A percentile compares a stretch with the other conserved stretches of the same genome.
Evolutionary conservation across 148 eudicot species (phyloP).

Genomic region (Persicaria tinctoria): DNA sequence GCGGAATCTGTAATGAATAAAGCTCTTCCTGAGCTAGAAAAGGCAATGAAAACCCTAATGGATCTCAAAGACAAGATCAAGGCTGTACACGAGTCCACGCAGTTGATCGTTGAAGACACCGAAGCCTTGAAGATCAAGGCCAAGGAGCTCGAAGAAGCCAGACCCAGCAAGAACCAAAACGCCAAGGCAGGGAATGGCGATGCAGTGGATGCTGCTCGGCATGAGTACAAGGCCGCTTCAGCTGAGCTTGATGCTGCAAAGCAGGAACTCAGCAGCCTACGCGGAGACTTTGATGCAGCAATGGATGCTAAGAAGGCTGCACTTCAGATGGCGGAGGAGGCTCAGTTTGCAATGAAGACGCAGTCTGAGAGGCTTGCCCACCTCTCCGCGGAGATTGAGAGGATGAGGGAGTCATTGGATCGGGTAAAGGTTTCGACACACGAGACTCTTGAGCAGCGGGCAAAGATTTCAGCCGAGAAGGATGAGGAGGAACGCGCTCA

Average conservation of each 20-base stretch:
- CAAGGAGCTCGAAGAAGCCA: constrained; percentile 41
- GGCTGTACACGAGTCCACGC: constrained; percentile 44
- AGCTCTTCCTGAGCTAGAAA: constrained; percentile 50
- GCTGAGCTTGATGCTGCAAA: constrained; percentile 60
- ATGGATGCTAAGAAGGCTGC: constrained; percentile 43
- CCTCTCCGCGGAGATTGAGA: constrained; percentile 42
- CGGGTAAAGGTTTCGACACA: constrained; percentile 37
- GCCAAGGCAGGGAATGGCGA: constrained; percentile 21
- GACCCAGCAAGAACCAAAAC: constrained; percentile 25
- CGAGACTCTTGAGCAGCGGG: constrained; percentile 35
- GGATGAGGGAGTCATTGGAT: constrained; percentile 32
- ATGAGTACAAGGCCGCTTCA: constrained; percentile 46
- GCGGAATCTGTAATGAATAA: constrained; percentile 52
- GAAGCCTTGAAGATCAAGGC: constrained; percentile 56
- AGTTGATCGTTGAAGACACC: constrained; percentile 43
- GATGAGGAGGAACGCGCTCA: constrained; percentile 23
- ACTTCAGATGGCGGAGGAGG: constrained; percentile 47
- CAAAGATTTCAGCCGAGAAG: constrained; percentile 29
- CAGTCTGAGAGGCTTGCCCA: constrained; percentile 36
- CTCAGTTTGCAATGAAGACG: constrained; percentile 34
- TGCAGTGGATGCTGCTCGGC: constrained; percentile 26
- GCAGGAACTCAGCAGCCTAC: constrained; percentile 56
- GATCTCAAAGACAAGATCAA: constrained; percentile 53
- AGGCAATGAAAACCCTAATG: constrained; percentile 53
- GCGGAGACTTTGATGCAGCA: constrained; percentile 59